Base-by-base conservation (phyloP, 768 basidiomycete species). In the Pulveroboletus sp. region DNA sequence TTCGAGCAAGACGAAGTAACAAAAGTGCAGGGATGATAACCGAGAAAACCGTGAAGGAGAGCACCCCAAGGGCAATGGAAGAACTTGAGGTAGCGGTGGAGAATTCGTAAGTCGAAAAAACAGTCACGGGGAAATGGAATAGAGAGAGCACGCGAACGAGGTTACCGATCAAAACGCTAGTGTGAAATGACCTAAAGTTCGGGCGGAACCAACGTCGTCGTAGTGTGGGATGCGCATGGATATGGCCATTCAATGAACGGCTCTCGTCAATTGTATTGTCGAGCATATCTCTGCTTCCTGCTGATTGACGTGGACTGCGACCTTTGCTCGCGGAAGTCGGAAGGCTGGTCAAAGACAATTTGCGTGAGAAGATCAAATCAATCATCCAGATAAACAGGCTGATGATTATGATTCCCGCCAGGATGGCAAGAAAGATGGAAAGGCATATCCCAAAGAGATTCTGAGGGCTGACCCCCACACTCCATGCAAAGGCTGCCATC, bases 51-150 rank as follows among this genome's bases (percentile, higher is more conserved):
- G 82, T 73, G 61, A 98, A 92, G 0, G 89, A 84, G 43, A 97
- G 61, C 6, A 79, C 88, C 6, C 92, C 93, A 37, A 98, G 82
- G 18, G 82, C 82, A 44, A 87, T 78, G 24, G 89, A 83, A 5
- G 79, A 71, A 24, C 78, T 59, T 1, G 81, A 77, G 2, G 74
- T 67, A 3, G 73, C 64, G 7, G 71, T 73, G 15, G 79, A 75
- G 43, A 69, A 64, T 49, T 69, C 64, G 67, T 92, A 97, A 53
- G 81, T 83, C 3, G 93, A 89, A 69, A 95, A 95, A 45, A 92
- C 80, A 32, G 93, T 95, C 51, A 98, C 79, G 7, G 95, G 95
- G 17, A 97, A 81, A 69, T 99, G 95, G 72, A 99, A 98, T 31
- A 94, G 73, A 35, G 96, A 76, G 38, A 98, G 80, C 49, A 97